Evolutionary conservation across 2,329 filamentous ascomycete genomes (phyloP), one percentile per base, ranked within the genome.

Genomic region (Sporothrix mexicana): DNA sequence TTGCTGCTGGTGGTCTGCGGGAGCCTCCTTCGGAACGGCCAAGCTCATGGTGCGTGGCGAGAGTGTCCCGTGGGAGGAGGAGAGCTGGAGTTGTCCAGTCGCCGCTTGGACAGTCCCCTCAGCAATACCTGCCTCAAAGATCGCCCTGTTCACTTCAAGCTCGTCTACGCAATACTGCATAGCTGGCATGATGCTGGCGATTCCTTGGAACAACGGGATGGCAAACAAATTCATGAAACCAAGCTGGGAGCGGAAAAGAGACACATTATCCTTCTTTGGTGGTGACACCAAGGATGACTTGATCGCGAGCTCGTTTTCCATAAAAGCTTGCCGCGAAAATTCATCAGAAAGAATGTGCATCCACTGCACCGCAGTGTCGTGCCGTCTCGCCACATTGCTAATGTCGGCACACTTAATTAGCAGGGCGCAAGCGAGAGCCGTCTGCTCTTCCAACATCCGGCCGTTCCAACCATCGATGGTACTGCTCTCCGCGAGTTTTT

Each of bases 351-450:
- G 85, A 64, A 97, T 95, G 78, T 92, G 88, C 78, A 96, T 97
- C 96, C 96, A 99, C 80, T 92, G 88, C 59, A 93, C 86, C 25
- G 96, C 96, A 36, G 94, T 90, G 72, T 92, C 87, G 80, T 96
- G 95, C 72, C 90, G 92, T 72, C 96, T 91, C 71, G 95, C 94
- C 80, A 98, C 96, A 80, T 99, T 99, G 83, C 95, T 98, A 79
- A 99, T 98, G 81, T 99, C 96, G 53, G 96, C 96, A 80, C 96
- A 98, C 81, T 99, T 99, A 83, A 99, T 98, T 73, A 99, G 84
- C 72, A 99, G 84, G 15, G 94, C 94, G 82, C 96, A 98, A n/a
- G 92, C 85, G 64, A 98, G 83, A 10, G 93, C 90, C 76, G 91
- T 92, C 76, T 94, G 88, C 77, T 95, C 92, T 74, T 96, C 91